These are phyloP conservation scores for Suillus subluteus DNA, from an alignment of 768 basidiomycete species.

Conservation along the genomic window DNA sequence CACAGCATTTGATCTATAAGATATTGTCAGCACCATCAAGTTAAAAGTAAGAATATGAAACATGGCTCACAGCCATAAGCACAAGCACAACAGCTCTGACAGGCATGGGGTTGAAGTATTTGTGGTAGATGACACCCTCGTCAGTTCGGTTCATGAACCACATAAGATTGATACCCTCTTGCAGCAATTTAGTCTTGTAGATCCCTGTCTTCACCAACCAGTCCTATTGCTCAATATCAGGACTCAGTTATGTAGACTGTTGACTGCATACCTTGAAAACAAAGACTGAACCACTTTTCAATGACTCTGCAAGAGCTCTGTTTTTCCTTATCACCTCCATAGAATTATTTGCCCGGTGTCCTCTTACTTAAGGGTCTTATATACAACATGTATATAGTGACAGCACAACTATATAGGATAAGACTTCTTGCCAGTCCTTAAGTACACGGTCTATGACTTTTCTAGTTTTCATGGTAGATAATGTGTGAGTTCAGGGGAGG, in stretches of 20 bases:
- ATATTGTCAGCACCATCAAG: neutral
- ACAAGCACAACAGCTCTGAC: neutral
- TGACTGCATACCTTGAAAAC: neutral
- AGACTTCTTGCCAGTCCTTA: no score
- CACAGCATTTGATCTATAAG: neutral
- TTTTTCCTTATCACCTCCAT: neutral
- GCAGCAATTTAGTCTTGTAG: neutral
- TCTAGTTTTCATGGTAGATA: no score
- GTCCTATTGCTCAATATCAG: neutral
- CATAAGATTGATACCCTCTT: neutral
- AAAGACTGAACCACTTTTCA: neutral
- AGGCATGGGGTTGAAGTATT: neutral
- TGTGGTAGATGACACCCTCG: neutral
- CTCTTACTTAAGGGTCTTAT: no score
- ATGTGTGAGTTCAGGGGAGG: no score
- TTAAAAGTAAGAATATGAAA: neutral
- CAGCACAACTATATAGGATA: no score
- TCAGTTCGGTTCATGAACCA: neutral
- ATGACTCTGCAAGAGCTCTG: neutral
- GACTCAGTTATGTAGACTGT: slow-evolving; percentile 5
- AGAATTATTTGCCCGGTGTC: slow-evolving; percentile 1
- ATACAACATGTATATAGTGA: no score
- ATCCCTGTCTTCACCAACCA: neutral
- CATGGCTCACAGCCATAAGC: neutral
- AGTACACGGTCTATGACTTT: no score